These are phyloP conservation scores for Didymella keratinophila DNA, from an alignment of 2,329 filamentous ascomycete genomes.

Conservation along the genomic window DNA sequence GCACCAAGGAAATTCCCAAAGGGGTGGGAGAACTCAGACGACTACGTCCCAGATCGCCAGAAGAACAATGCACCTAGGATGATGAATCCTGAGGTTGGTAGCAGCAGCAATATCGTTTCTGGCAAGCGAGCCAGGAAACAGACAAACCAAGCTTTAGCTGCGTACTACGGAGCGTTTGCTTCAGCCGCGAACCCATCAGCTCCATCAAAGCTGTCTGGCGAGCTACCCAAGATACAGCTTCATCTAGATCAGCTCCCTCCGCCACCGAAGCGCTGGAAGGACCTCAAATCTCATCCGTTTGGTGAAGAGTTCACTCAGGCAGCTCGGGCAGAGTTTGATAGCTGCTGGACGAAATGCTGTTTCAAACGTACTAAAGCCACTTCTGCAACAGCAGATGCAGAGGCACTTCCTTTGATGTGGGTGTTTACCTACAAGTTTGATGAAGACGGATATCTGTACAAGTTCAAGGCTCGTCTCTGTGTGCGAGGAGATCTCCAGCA, in stretches of 20 bases:
- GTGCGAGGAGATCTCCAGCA: too few relatives aligned
- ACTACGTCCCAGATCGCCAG: not conserved
- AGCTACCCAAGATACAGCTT: not conserved
- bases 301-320: not conserved
- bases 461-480: too few relatives aligned
- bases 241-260: not conserved
- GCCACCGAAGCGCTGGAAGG: not conserved
- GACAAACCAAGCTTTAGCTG: not conserved
- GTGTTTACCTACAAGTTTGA: too few relatives aligned
- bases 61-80: not conserved
- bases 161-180: not conserved
- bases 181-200: not conserved
- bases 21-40: not conserved
- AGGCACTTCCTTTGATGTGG: too few relatives aligned
- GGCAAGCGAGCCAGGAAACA: not conserved
- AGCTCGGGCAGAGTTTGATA: not conserved
- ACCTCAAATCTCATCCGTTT: not conserved
- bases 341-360: not conserved
- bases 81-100: too few relatives aligned
- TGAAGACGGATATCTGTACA: too few relatives aligned
- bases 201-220: not conserved
- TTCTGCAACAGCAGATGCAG: not conserved
- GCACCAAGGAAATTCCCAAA: too few relatives aligned
- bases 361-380: not conserved
- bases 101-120: not conserved